Percentiles rank a stretch among this genome's conserved stretches.
Evolutionary conservation across 2,329 filamentous ascomycete species (phyloP).

Genomic region (Beauveria sp.): DNA sequence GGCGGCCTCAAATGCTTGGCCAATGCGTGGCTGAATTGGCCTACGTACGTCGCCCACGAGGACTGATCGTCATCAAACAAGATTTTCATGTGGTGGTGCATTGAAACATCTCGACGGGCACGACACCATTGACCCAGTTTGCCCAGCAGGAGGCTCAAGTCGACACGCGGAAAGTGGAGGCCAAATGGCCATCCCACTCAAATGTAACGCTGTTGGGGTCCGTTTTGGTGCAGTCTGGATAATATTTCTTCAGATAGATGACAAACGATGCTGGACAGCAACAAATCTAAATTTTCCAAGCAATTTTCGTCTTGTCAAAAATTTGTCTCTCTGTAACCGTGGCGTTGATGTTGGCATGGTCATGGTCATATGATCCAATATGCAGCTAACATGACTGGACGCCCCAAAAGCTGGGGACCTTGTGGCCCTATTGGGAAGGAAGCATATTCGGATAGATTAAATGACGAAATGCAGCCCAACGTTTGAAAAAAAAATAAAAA

Average conservation of each 20-base stretch:
- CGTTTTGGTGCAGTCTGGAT: no score
- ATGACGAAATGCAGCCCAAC: neutral
- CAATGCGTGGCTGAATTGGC: no score
- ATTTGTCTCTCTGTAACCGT: neutral
- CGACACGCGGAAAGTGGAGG: neutral
- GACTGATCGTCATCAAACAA: neutral
- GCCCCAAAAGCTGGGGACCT: neutral
- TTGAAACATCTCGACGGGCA: neutral
- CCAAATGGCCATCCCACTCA: neutral
- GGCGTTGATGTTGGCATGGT: neutral
- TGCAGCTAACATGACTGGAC: neutral
- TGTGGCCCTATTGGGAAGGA: conserved; percentile 1
- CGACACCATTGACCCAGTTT: neutral
- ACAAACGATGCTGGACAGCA: neutral
- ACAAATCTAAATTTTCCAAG: no score
- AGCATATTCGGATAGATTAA: conserved; percentile 2
- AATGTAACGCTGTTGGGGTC: neutral
- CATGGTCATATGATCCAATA: neutral
- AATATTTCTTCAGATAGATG: neutral
- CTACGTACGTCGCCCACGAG: neutral
- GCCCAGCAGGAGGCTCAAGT: neutral
- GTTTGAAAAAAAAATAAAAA: neutral
- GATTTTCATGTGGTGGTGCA: neutral
- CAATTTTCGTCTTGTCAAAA: no score
- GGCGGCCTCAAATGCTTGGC: neutral